phyloP scores from a whole-genome alignment of 495 filamentous ascomycete genomes.

The Penicillium ucsense region DNA sequence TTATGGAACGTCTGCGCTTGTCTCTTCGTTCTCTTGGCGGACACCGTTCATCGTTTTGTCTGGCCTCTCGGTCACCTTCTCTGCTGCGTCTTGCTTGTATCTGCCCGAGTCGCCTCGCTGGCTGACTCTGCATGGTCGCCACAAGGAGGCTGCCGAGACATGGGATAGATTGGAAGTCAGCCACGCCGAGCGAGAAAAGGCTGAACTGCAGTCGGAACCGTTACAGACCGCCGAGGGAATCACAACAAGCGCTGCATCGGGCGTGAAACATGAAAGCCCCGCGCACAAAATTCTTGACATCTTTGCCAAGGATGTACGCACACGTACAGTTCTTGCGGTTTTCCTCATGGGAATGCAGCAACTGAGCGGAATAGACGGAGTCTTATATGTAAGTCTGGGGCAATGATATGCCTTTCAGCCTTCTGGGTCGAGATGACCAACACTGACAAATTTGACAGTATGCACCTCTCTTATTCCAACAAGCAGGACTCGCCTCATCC shows the following conservation, averaged over 20 bases:
- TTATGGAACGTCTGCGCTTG: conserved; percentile 43
- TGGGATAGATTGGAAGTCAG: conserved; percentile 40
- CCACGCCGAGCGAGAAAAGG: conserved; percentile 42
- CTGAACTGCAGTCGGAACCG: conserved; percentile 11
- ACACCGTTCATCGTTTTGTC: conserved; percentile 42
- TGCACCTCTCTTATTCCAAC: conserved; percentile 42
- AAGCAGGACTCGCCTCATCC: conserved; percentile 40
- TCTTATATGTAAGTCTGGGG: conserved; percentile 36
- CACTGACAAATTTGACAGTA: conserved; percentile 23
- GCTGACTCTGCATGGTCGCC: conserved; percentile 32
- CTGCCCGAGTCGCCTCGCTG: conserved; percentile 42
- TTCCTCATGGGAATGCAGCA: conserved; percentile 39
- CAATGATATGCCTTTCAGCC: too few relatives aligned
- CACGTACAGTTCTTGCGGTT: conserved; percentile 27
- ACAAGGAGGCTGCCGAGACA: conserved; percentile 22
- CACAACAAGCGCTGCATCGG: too few relatives aligned
- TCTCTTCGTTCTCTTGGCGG: conserved; percentile 48
- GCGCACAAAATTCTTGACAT: conserved; percentile 19
- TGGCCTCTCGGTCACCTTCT: conserved; percentile 28
- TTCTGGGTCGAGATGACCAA: too few relatives aligned
- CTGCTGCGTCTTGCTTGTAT: conserved; percentile 23
- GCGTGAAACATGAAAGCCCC: background rate
- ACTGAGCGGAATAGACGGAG: conserved; percentile 38
- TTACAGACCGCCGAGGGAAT: too few relatives aligned
- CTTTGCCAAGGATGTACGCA: conserved; percentile 31